Evolutionary conservation across 108 stramenopile species (phyloP).

Genomic region (Mediolabrus comicus): DNA sequence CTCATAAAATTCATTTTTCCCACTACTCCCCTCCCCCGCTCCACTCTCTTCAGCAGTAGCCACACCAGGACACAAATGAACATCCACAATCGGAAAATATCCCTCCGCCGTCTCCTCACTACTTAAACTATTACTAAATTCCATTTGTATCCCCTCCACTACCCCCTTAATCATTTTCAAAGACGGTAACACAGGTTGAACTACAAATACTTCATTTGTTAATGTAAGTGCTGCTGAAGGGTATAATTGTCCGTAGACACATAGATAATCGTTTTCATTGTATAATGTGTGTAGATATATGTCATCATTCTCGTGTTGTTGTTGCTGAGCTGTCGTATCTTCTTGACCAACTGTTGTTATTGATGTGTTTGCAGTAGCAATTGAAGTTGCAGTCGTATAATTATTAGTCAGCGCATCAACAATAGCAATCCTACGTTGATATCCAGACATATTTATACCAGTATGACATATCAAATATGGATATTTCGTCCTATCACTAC

Average conservation of each 20-base stretch:
- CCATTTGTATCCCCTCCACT: conserved; percentile 5
- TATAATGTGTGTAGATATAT: conserved; percentile 13
- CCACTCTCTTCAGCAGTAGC: neutral
- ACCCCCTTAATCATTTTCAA: conserved; percentile 16
- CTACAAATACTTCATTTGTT: conserved; percentile 12
- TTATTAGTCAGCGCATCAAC: neutral
- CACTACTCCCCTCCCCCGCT: neutral
- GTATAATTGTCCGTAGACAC: conserved; percentile 18
- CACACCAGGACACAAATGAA: conserved; percentile 17
- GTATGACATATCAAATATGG: conserved; percentile 25
- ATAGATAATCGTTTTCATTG: conserved; percentile 22
- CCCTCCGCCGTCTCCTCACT: neutral
- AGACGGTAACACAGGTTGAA: conserved; percentile 19
- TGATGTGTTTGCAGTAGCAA: no score
- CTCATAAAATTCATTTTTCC: neutral
- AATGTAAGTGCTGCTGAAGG: conserved; percentile 7
- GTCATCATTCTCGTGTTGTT: neutral
- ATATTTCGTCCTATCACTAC: conserved; percentile 12
- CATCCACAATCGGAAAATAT: conserved; percentile 11
- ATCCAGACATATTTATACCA: conserved; percentile 14
- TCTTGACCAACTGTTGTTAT: no score
- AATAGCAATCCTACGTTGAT: conserved; percentile 15
- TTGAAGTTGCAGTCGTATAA: neutral
- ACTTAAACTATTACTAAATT: neutral
- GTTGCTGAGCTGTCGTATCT: no score